Base-by-base conservation (phyloP, 1,139 yeast species). In the Candida glucosophila region DNA sequence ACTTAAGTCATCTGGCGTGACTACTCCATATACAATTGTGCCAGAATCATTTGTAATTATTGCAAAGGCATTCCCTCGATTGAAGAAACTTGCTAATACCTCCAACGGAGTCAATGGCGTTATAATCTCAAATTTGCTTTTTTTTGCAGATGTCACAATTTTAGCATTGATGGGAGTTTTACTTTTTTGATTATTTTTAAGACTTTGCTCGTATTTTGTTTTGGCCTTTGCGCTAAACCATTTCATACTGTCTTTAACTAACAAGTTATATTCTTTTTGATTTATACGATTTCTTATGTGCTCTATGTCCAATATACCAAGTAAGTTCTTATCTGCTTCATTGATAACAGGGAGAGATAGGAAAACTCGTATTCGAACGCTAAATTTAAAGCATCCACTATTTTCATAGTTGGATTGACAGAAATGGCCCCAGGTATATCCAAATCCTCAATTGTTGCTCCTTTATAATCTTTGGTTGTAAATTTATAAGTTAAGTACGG, bases 341-440 rank as follows among this genome's bases (percentile, higher is more conserved):
- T 72, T 66, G 23, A 73, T 67, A 3, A 74, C 78, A 7, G 79
- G 80, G 29, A 74, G n/a, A n/a, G 56, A 40, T 60, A 69, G 6
- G 74, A 65, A 46, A 69, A 74, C 32, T 70, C 72, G 38, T 71
- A 55, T 41, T 74, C 81, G 35, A 58, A 73, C 6, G 77, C 67
- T 23, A 64, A 53, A 35, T 59, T 67, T 11, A 60, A 34, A 1
- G 70, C 81, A 25, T 62, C 65, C 5, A 47, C 49, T 19, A 74
- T 47, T n/a, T 58, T 55, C 5, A 76, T 69, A 8, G 58, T 45
- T 1, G 79, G 78, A 30, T 63, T 59, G 24, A 74, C 67, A 9
- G 77, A 65, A 20, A 72, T 52, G 17, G 80, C 80, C 1, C 79
- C 80, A 24, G 67, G 67, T 30, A 73, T 63, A 40, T 74, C 77